phyloP scores from a whole-genome alignment of 2,329 filamentous ascomycete species.

The Endothia cerciana region DNA sequence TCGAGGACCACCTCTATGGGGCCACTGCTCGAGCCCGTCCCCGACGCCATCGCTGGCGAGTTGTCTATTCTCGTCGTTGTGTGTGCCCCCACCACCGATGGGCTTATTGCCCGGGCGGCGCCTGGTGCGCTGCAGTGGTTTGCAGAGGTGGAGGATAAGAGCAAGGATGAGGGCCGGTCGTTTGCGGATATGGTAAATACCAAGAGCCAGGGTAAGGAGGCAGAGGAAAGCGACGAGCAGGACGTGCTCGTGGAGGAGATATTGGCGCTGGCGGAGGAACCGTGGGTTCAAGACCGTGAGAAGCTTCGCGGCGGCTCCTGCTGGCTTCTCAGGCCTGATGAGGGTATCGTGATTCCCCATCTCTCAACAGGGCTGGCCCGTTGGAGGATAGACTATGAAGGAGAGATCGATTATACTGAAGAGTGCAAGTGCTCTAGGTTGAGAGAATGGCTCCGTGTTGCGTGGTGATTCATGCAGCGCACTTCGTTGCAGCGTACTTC shows the following conservation, averaged over 20 bases:
- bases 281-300: neutral
- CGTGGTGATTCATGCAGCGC: no score
- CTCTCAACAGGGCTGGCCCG: no score
- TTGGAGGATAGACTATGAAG: no score
- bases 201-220: neutral
- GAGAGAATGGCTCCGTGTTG: no score
- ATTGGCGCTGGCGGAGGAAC: neutral
- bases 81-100: neutral
- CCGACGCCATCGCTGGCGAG: neutral
- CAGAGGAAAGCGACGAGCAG: neutral
- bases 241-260: neutral
- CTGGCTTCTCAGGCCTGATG: neutral
- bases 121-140: neutral
- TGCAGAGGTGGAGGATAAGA: neutral
- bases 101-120: neutral
- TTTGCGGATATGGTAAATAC: neutral
- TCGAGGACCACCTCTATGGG: neutral
- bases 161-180: neutral
- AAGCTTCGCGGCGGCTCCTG: neutral
- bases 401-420: no score
- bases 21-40: neutral
- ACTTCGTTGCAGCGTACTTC: no score
- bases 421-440: no score
- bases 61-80: neutral
- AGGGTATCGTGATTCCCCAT: neutral